Conservation (phyloP, 495 filamentous ascomycete species). For the Pseudomonodictys pantanalensis region DNA sequence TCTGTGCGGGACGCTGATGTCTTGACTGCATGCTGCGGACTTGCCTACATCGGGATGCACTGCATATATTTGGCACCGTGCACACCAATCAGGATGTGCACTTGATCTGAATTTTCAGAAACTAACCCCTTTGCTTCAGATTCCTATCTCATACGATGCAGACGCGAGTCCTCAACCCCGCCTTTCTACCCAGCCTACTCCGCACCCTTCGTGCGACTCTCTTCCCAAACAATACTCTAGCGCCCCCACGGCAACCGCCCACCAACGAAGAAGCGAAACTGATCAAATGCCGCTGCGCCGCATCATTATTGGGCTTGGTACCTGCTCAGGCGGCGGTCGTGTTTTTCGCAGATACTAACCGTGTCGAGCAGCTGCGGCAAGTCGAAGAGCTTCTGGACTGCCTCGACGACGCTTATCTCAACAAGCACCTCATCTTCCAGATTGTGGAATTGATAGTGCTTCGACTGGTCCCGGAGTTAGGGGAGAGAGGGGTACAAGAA, state of each 20-base stretch:
- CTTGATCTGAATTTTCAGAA: conserved; percentile 16
- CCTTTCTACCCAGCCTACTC: conserved; percentile 70
- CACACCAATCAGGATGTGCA: conserved; percentile 11
- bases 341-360: conserved; percentile 54
- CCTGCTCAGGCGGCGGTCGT: conserved; percentile 46
- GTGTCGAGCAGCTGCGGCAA: conserved; percentile 44
- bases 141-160: conserved; percentile 71
- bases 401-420: conserved; percentile 78
- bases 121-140: conserved; percentile 46
- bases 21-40: conserved; percentile 15
- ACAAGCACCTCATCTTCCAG: conserved; percentile 80
- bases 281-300: conserved; percentile 58
- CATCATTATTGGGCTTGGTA: conserved; percentile 50
- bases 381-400: conserved; percentile 64
- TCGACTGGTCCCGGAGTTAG: conserved; percentile 78
- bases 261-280: conserved; percentile 44
- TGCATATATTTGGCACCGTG: conserved; percentile 24
- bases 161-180: conserved; percentile 61
- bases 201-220: conserved; percentile 66
- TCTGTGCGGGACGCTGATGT: conserved; percentile 9
- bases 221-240: conserved; percentile 73
- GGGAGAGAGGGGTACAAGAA: conserved; percentile 66
- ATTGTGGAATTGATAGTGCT: conserved; percentile 75
- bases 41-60: conserved; percentile 17
- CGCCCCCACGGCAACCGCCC: conserved; percentile 41